Evolutionary conservation across 2,329 filamentous ascomycete species (phyloP).

Genomic region (Verticillium nonalfalfae): DNA sequence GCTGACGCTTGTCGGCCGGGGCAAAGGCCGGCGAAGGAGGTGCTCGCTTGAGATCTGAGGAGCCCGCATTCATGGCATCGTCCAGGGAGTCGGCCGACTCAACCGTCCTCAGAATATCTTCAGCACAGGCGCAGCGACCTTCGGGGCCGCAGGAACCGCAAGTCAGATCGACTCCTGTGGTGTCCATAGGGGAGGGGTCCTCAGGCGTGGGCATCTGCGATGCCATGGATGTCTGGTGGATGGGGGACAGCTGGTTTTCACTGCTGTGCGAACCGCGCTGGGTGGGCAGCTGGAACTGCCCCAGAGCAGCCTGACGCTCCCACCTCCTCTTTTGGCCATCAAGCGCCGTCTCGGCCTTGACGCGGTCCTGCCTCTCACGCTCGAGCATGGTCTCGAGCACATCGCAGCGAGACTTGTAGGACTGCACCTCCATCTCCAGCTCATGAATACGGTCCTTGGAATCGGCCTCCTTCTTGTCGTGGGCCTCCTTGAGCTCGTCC

Average conservation of each 20-base stretch:
- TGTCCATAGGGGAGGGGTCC: slow-evolving; percentile 29
- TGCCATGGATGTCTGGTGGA: slow-evolving; percentile 43
- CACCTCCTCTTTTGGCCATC: slow-evolving; percentile 17
- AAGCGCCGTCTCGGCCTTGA: slow-evolving; percentile 34
- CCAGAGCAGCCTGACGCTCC: slow-evolving; percentile 9
- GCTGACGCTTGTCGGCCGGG: slow-evolving; percentile 46
- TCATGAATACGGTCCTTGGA: slow-evolving; percentile 49
- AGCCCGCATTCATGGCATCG: slow-evolving; percentile 48
- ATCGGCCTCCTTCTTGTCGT: slow-evolving; percentile 51
- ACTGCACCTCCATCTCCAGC: slow-evolving; percentile 61
- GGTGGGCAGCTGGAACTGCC: slow-evolving; percentile 2
- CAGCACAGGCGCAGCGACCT: slow-evolving; percentile 51
- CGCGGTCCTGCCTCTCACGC: slow-evolving; percentile 45
- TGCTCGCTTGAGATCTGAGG: slow-evolving; percentile 43
- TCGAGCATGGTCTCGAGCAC: slow-evolving; percentile 58
- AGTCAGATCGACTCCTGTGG: slow-evolving; percentile 28
- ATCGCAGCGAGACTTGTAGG: slow-evolving; percentile 55
- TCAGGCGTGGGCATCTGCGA: slow-evolving; percentile 52
- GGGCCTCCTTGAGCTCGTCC: slow-evolving; percentile 51
- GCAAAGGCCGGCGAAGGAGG: slow-evolving; percentile 16
- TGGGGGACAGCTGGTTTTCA: slow-evolving; percentile 8
- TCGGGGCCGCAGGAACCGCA: slow-evolving; percentile 52
- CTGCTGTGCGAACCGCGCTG: slow-evolving; percentile 10
- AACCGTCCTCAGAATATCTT: slow-evolving; percentile 47
- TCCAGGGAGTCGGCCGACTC: slow-evolving; percentile 52